Evolutionary conservation across 495 filamentous ascomycete species (phyloP).

Genomic region (Chaetomium cochliodes): DNA sequence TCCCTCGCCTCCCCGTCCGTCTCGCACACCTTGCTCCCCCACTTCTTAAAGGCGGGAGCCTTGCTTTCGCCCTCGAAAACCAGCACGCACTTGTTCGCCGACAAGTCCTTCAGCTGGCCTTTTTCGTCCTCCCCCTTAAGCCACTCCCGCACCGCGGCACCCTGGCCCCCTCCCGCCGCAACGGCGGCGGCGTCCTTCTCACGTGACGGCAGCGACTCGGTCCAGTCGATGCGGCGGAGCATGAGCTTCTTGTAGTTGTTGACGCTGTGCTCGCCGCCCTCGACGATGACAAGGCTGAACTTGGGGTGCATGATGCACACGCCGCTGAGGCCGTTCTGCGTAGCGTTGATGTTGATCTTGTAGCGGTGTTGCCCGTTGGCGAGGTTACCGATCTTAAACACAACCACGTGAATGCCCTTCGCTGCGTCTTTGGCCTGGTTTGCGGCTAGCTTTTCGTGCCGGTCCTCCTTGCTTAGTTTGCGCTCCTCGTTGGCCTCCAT

Average conservation of each 20-base stretch:
- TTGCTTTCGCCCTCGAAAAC: conserved; percentile 88
- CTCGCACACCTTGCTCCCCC: conserved; percentile 82
- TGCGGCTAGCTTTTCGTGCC: conserved; percentile 74
- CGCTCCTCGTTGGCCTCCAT: conserved; percentile 77
- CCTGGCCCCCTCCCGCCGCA: neutral
- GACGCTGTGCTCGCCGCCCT: conserved; percentile 80
- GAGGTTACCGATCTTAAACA: conserved; percentile 85
- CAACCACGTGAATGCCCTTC: conserved; percentile 76
- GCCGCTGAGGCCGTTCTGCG: conserved; percentile 80
- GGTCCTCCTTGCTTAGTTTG: conserved; percentile 87
- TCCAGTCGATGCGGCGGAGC: conserved; percentile 92
- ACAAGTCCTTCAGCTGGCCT: conserved; percentile 75
- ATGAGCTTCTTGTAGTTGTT: conserved; percentile 81
- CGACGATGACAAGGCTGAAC: conserved; percentile 85
- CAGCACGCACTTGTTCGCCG: conserved; percentile 72
- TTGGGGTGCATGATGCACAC: conserved; percentile 85
- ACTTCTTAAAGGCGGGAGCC: conserved; percentile 74
- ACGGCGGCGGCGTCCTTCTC: conserved; percentile 45
- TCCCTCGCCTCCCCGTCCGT: conserved; percentile 86
- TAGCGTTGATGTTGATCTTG: conserved; percentile 87
- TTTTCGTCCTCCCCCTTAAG: conserved; percentile 74
- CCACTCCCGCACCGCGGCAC: conserved; percentile 62
- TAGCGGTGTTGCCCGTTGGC: conserved; percentile 89
- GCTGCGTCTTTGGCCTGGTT: conserved; percentile 88
- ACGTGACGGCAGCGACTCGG: conserved; percentile 73